Conservation (phyloP, 108 stramenopile species). For the Fistulifera solaris region DNA sequence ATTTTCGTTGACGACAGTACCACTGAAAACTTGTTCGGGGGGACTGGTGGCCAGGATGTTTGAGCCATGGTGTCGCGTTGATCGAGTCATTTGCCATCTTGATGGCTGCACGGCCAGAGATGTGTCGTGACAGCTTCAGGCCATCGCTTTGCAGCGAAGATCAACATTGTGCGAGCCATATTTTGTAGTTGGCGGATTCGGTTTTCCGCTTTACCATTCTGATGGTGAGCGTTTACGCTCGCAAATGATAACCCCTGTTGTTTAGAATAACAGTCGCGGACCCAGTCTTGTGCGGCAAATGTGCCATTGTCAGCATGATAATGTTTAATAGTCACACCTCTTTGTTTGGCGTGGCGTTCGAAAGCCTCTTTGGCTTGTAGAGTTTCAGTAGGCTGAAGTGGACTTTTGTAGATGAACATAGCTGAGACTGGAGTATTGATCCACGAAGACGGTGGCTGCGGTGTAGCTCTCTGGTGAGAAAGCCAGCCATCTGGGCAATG, state of each 20-base stretch:
- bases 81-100: constrained; percentile 19
- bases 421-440: constrained; percentile 12
- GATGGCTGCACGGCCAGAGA: constrained; percentile 30
- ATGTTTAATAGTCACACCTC: constrained; percentile 13
- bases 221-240: constrained; percentile 41
- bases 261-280: background rate
- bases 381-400: constrained; percentile 15
- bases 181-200: constrained; percentile 28
- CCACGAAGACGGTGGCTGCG: constrained; percentile 30
- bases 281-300: constrained; percentile 24
- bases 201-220: constrained; percentile 39
- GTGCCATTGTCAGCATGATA: constrained; percentile 59
- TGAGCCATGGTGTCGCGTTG: constrained; percentile 10
- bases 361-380: constrained; percentile 32
- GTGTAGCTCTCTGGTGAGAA: constrained; percentile 26
- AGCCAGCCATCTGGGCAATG: constrained; percentile 34
- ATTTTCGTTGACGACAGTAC: background rate
- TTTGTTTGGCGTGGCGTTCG: constrained; percentile 13
- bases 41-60: background rate
- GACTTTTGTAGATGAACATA: constrained; percentile 28
- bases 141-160: constrained; percentile 37
- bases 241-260: constrained; percentile 31
- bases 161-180: constrained; percentile 34
- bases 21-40: constrained; percentile 15
- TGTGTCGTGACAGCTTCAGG: constrained; percentile 8